Conservation (phyloP, 2,329 filamentous ascomycete genomes). For the Xylaria sp. region DNA sequence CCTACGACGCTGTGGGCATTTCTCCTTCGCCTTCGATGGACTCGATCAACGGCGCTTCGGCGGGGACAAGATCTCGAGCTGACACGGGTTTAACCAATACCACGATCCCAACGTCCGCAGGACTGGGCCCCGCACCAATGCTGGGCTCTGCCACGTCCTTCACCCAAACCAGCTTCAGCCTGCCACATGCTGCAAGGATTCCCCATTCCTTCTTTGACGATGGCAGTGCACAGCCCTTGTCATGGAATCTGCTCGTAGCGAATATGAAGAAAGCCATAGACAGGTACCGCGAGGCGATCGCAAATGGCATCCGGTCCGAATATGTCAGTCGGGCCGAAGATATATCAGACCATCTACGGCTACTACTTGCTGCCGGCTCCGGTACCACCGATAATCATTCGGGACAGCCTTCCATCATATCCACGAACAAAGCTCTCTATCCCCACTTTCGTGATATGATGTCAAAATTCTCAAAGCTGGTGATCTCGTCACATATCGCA, state of each 20-base stretch:
- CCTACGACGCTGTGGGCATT: slow-evolving; percentile 67
- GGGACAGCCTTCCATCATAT: slow-evolving; percentile 98
- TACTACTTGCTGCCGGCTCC: slow-evolving; percentile 93
- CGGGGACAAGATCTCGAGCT: slow-evolving; percentile 64
- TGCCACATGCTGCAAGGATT: slow-evolving; percentile 68
- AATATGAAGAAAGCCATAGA: slow-evolving; percentile 95
- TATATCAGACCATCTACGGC: slow-evolving; percentile 93
- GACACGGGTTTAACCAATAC: slow-evolving; percentile 59
- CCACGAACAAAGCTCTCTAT: slow-evolving; percentile 95
- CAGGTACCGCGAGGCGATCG: slow-evolving; percentile 88
- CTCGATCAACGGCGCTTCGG: slow-evolving; percentile 78
- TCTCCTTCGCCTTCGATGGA: slow-evolving; percentile 93
- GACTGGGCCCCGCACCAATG: slow-evolving; percentile 57
- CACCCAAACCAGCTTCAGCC: slow-evolving; percentile 66
- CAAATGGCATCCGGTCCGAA: slow-evolving; percentile 82
- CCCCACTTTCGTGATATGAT: slow-evolving; percentile 99
- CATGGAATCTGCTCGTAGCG: slow-evolving; percentile 88
- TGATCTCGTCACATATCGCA: slow-evolving; percentile 97
- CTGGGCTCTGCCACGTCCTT: slow-evolving; percentile 70
- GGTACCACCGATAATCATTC: slow-evolving; percentile 99
- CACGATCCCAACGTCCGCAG: slow-evolving; percentile 54
- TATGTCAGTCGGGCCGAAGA: slow-evolving; percentile 96
- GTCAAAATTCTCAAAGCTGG: slow-evolving; percentile 99
- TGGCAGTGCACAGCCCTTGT: slow-evolving; percentile 79
- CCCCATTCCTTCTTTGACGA: slow-evolving; percentile 92